Evolutionary conservation across 768 basidiomycete species (phyloP).

Genomic region (Pluteus cervinus): DNA sequence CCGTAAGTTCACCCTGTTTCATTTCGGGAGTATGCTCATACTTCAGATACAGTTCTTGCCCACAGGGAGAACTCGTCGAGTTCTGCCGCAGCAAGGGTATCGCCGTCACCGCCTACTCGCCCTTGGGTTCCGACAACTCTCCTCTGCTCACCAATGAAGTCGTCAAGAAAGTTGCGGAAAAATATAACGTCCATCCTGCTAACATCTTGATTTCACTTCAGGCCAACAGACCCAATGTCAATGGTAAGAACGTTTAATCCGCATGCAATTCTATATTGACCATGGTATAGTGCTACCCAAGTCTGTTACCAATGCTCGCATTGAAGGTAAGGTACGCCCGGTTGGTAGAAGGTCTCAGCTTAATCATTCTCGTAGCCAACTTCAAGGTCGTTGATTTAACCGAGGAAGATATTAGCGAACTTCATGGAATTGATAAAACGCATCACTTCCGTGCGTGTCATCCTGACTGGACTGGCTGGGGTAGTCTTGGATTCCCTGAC

Average conservation of each 20-base stretch:
- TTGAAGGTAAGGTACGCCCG: conserved; percentile 35
- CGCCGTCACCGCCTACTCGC: conserved; percentile 71
- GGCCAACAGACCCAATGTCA: conserved; percentile 57
- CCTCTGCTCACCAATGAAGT: conserved; percentile 58
- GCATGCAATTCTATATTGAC: no score
- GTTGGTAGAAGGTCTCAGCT: background rate
- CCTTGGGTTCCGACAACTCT: conserved; percentile 66
- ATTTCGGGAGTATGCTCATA: background rate
- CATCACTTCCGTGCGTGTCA: conserved; percentile 60
- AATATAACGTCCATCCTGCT: conserved; percentile 52
- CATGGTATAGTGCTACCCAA: no score
- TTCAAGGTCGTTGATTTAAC: conserved; percentile 33
- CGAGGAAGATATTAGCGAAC: conserved; percentile 57
- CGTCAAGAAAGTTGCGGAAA: conserved; percentile 56
- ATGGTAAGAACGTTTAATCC: conserved; percentile 33
- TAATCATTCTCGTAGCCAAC: conserved; percentile 36
- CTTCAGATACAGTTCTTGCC: conserved; percentile 40
- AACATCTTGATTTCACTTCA: conserved; percentile 70
- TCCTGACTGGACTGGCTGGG: conserved; percentile 56
- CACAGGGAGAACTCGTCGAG: conserved; percentile 59
- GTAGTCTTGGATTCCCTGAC: conserved; percentile 4
- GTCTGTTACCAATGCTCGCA: conserved; percentile 66
- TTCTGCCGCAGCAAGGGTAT: conserved; percentile 63
- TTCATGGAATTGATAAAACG: conserved; percentile 55
- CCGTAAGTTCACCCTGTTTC: conserved; percentile 36